Evolutionary conservation across 2,329 filamentous ascomycete genomes (phyloP), one percentile per base, ranked within the genome.

Genomic region (Zasmidium cellare): DNA sequence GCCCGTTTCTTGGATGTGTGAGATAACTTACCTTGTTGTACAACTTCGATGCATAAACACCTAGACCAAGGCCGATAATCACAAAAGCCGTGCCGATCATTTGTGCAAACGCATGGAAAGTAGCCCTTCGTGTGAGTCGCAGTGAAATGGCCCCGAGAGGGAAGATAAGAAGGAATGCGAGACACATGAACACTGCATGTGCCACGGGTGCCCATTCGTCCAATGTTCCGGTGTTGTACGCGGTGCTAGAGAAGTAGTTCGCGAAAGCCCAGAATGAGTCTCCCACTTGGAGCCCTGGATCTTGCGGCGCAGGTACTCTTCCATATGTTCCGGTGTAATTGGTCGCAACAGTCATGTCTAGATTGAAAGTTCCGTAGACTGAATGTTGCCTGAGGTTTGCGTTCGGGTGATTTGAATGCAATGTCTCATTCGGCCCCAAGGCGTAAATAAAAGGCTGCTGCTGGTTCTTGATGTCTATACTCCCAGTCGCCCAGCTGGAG

Each of bases 381-480:
- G 69, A 57, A 56, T 79, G 76, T 0, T 74, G 65, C 35, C 69
- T 65, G n/a, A 79, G 65, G 24, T 67, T 62, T 0, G 76, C 75
- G 25, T 69, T 64, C 1, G 47, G 64, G 1, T 70, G 66, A 50
- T 75, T 60, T 31, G 57, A 63, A 22, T 56, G 14, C 63, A 76
- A 55, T 57, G 67, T 51, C 67, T 51, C 46, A 9, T 71, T 68
- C 7, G 71, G 69, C 2, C 76, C 76, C 7, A 79, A 73, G 2
- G 76, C 76, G 57, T 75, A 78, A 23, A 78, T 74, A 70, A 77
- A 77, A 1, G 74, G 73, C 22, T 76, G 72, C 0, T 62, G 35
- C 0, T 60, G 64, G 38, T 66, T 69, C 5, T 65, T 68, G 0
- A 65, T 53, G 56, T 78, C 71, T 2, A 79, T 64, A 31, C 66